phyloP scores from a whole-genome alignment of 768 basidiomycete species.

The Amanita thiersii region DNA sequence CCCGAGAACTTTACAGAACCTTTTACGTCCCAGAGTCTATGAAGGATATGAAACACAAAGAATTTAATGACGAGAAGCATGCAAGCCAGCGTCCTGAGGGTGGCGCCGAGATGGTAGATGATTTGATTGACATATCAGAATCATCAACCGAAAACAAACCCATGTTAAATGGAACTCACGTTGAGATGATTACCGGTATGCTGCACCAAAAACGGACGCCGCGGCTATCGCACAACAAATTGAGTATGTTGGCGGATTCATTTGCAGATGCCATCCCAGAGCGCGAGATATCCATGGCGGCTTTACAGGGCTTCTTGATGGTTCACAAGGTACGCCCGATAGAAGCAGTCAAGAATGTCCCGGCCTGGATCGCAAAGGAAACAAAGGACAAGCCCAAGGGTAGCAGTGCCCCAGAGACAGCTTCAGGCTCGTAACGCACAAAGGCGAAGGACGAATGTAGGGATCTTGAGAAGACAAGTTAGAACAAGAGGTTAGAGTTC shows the following conservation, averaged over 20 bases:
- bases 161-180: slow-evolving; percentile 8
- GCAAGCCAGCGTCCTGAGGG: too few relatives aligned
- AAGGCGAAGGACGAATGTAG: too few relatives aligned
- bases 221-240: slow-evolving; percentile 27
- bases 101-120: slow-evolving; percentile 15
- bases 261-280: slow-evolving; percentile 51
- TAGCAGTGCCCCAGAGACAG: too few relatives aligned
- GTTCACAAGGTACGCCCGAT: slow-evolving; percentile 51
- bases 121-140: slow-evolving; percentile 15
- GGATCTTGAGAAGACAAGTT: too few relatives aligned
- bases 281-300: slow-evolving; percentile 40
- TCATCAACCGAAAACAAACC: slow-evolving; percentile 8
- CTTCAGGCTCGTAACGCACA: too few relatives aligned
- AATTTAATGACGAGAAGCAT: neutral
- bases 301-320: slow-evolving; percentile 59
- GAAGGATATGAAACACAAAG: slow-evolving; percentile 11
- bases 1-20: slow-evolving; percentile 51
- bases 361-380: slow-evolving; percentile 45
- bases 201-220: slow-evolving; percentile 29
- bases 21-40: slow-evolving; percentile 45
- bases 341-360: slow-evolving; percentile 40
- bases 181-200: slow-evolving; percentile 7
- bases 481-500: too few relatives aligned
- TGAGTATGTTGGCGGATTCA: slow-evolving; percentile 38
- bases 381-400: too few relatives aligned